Base-by-base conservation (phyloP, 2,329 filamentous ascomycete genomes). In the Xylaria sp. region DNA sequence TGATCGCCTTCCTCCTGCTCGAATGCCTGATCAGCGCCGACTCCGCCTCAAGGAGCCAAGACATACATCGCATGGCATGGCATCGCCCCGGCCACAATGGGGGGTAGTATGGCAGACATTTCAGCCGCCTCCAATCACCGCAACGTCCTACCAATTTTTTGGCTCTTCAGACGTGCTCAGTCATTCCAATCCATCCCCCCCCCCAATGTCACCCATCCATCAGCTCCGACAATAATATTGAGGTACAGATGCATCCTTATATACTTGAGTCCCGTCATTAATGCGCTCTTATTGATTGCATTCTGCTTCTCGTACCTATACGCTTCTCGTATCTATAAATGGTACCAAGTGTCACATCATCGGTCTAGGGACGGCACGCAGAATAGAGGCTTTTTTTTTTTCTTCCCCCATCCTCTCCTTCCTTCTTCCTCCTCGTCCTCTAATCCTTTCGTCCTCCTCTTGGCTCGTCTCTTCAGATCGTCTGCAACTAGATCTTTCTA, bases 41-140 rank as follows among this genome's bases (percentile, higher is more conserved):
- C 29, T 34, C 29, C 29, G 29, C 29, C 29, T 44, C 41, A 44
- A 26, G 21, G 11, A n/a, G 26, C 41, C 41, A 44, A 44, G 41
- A 26, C 19, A 22, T n/a, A 20, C 40, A 43, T 43, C 24, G 20
- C 40, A 43, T 22, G 19, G 40, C 40, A 43, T 43, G 18, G 24
- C 17, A 11, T 16, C 13, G 18, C 18, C 39, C 18, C 13, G 41
- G 41, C 22, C 41, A 17, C 29, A 13, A 34, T 34, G 29, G 29
- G 29, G 29, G 29, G 29, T 34, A 34, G 29, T 13, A 34, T 34
- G 29, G 29, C 20, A 18, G n/a, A 44, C 41, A 24, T 26, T 44
- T 44, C 41, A 44, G 41, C 41, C 41, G 41, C 41, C 41, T 44
- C 41, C 41, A 44, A 44, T 44, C 41, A 44, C 29, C 26, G 9